These are phyloP conservation scores for Botryosphaeria agaves DNA, from an alignment of 2,329 filamentous ascomycete species.

Conservation along the genomic window DNA sequence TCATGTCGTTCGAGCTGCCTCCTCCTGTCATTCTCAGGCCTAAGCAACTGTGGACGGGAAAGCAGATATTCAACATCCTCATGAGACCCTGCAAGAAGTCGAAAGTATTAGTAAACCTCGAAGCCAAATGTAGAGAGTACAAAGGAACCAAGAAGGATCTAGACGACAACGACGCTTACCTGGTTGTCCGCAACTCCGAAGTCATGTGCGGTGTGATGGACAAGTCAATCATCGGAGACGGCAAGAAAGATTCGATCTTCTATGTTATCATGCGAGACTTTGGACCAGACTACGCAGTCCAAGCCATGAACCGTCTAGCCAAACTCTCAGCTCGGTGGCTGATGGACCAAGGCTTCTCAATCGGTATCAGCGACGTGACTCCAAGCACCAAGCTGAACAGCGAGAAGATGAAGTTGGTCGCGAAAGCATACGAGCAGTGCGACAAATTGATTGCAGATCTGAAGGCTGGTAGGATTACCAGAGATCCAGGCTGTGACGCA, in stretches of 20 bases:
- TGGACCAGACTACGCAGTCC: constrained; percentile 72
- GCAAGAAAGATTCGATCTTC: constrained; percentile 96
- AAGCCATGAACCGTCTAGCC: constrained; percentile 84
- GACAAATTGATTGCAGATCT: constrained; percentile 70
- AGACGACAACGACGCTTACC: constrained; percentile 59
- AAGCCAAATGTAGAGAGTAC: constrained; percentile 80
- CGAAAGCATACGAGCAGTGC: constrained; percentile 61
- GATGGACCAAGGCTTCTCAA: constrained; percentile 85
- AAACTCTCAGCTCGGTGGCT: constrained; percentile 80
- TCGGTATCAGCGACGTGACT: constrained; percentile 89
- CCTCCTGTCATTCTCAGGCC: constrained; percentile 78
- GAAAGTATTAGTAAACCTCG: constrained; percentile 73
- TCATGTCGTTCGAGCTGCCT: constrained; percentile 61
- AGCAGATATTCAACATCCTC: constrained; percentile 85
- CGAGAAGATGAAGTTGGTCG: constrained; percentile 61
- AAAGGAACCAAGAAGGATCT: constrained; percentile 48
- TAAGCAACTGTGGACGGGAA: constrained; percentile 82
- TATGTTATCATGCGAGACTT: constrained; percentile 94
- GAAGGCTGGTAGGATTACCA: constrained; percentile 64
- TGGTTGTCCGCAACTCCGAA: constrained; percentile 90
- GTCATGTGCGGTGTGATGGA: constrained; percentile 98
- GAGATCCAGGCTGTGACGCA: constrained; percentile 77
- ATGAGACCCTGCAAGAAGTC: constrained; percentile 79
- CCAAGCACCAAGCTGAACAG: constrained; percentile 53
- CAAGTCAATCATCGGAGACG: constrained; percentile 89